Percentiles rank a stretch among this genome's conserved stretches.
phyloP scores from a whole-genome alignment of 495 filamentous ascomycete genomes.

The Evansstolkia leycettana region DNA sequence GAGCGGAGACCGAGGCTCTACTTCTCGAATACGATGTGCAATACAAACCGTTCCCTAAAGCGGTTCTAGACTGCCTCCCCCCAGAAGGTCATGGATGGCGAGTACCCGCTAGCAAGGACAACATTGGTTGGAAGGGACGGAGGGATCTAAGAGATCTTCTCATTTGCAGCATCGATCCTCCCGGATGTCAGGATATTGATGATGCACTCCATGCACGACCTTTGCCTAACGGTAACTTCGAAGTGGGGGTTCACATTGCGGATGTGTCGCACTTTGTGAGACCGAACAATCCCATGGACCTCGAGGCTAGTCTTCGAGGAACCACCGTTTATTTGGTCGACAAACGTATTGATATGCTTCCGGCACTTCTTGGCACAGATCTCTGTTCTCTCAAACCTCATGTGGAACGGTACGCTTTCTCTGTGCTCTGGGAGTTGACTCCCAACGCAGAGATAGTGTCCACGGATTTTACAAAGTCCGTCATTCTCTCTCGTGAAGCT shows the following conservation, averaged over 20 bases:
- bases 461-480: slow-evolving; percentile 83
- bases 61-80: slow-evolving; percentile 86
- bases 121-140: slow-evolving; percentile 76
- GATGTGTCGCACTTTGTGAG: slow-evolving; percentile 98
- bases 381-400: slow-evolving; percentile 95
- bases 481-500: slow-evolving; percentile 93
- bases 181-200: slow-evolving; percentile 95
- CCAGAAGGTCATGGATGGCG: slow-evolving; percentile 88
- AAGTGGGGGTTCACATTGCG: slow-evolving; percentile 97
- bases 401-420: slow-evolving; percentile 95
- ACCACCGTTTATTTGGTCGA: slow-evolving; percentile 97
- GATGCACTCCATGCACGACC: slow-evolving; percentile 82
- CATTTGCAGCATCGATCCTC: slow-evolving; percentile 94
- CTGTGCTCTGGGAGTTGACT: slow-evolving; percentile 85
- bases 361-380: slow-evolving; percentile 88
- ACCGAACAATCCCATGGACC: slow-evolving; percentile 93
- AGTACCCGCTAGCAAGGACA: slow-evolving; percentile 61
- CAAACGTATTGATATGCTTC: slow-evolving; percentile 98
- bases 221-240: slow-evolving; percentile 85
- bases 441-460: slow-evolving; percentile 73
- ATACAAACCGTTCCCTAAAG: slow-evolving; percentile 92
- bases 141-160: slow-evolving; percentile 73
- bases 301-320: slow-evolving; percentile 81
- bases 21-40: slow-evolving; percentile 94
- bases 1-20: slow-evolving; percentile 89